phyloP scores from a whole-genome alignment of 192 early-diverging fungal genomes.

The Chytriomyces hyalinus region DNA sequence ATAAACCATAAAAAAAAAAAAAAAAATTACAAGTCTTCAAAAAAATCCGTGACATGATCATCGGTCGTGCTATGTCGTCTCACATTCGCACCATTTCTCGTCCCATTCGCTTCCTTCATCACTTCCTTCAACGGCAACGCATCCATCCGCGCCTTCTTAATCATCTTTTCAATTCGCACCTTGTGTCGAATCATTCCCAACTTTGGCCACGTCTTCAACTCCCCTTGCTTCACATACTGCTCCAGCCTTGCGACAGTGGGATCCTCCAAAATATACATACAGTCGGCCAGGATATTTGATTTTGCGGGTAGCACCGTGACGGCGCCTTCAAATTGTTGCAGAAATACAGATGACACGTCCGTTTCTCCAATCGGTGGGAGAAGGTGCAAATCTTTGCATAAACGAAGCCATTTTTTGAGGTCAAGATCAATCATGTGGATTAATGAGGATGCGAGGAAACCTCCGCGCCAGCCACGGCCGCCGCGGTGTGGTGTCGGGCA shows the following conservation, averaged over 20 bases:
- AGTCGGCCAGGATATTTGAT: constrained; percentile 64
- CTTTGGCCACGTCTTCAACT: constrained; percentile 75
- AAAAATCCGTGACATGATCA: constrained; percentile 1
- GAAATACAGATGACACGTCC: constrained; percentile 82
- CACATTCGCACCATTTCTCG: background rate
- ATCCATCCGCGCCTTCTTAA: constrained; percentile 49
- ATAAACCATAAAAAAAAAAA: no score
- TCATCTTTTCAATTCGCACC: constrained; percentile 74
- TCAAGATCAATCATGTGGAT: constrained; percentile 86
- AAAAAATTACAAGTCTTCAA: background rate
- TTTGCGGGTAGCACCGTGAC: constrained; percentile 79
- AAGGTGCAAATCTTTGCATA: constrained; percentile 78
- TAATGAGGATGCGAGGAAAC: constrained; percentile 78
- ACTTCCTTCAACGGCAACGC: background rate
- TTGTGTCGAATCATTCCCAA: constrained; percentile 77
- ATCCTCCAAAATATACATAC: constrained; percentile 67
- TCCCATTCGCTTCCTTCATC: background rate
- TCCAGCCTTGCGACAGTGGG: constrained; percentile 61
- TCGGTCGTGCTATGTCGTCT: background rate
- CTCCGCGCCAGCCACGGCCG: constrained; percentile 87
- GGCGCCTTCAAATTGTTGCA: constrained; percentile 91
- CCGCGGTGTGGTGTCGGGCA: constrained; percentile 72
- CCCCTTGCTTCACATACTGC: constrained; percentile 65
- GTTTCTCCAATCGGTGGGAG: constrained; percentile 76
- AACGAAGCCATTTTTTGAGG: constrained; percentile 82